phyloP scores from a whole-genome alignment of 495 filamentous ascomycete species.

The Staphylotrichum tortipilum region DNA sequence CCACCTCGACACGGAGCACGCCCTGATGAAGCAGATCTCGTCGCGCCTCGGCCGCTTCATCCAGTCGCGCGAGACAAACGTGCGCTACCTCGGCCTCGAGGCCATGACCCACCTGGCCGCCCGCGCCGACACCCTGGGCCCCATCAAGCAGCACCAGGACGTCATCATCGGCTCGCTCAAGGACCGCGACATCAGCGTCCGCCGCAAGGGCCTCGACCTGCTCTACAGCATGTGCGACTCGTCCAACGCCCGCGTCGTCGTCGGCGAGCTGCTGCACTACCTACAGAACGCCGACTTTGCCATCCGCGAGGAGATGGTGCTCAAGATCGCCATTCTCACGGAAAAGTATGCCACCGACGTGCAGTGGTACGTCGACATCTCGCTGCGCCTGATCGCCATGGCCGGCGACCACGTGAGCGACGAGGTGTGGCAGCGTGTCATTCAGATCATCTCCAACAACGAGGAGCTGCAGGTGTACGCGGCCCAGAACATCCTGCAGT shows the following conservation, averaged over 20 bases:
- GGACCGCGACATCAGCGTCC: conserved; percentile 94
- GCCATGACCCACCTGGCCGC: conserved; percentile 98
- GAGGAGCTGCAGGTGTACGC: conserved; percentile 97
- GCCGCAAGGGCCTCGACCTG: conserved; percentile 89
- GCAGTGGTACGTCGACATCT: conserved; percentile 99
- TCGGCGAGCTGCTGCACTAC: conserved; percentile 87
- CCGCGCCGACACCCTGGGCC: conserved; percentile 86
- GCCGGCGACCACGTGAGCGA: conserved; percentile 98
- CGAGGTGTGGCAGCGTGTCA: conserved; percentile 98
- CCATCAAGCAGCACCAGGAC: conserved; percentile 95
- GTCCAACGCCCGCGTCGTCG: conserved; percentile 83
- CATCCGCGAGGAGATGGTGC: conserved; percentile 96
- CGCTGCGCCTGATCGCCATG: conserved; percentile 86
- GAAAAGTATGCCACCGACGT: conserved; percentile 98
- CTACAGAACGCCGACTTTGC: conserved; percentile 95
- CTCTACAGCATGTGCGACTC: conserved; percentile 99
- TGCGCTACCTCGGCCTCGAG: conserved; percentile 91
- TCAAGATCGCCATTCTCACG: conserved; percentile 96
- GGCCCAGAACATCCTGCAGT: conserved; percentile 80
- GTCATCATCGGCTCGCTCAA: conserved; percentile 90
- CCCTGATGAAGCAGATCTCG: conserved; percentile 96
- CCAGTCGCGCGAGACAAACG: conserved; percentile 92
- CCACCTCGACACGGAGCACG: conserved; percentile 94
- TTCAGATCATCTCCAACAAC: conserved; percentile 99
- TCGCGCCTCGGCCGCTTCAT: conserved; percentile 91